These are phyloP conservation scores for Miamiensis avidus DNA, from an alignment of 169 alveolate species.

Conservation along the genomic window DNA sequence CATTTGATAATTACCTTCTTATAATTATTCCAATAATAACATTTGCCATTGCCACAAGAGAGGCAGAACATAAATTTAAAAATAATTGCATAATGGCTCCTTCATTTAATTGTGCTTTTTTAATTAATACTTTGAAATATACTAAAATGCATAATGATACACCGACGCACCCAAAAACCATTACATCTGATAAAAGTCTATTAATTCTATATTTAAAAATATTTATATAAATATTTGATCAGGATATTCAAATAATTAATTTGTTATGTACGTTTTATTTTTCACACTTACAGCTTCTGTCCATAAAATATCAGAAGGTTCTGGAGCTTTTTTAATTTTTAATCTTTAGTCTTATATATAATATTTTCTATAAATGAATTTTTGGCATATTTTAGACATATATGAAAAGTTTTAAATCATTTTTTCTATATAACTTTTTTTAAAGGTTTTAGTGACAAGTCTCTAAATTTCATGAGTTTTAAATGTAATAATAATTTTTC, in stretches of 20 bases:
- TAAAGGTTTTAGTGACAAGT: constrained; percentile 2
- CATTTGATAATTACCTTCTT: neutral
- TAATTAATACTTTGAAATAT: constrained; percentile 13
- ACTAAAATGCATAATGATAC: neutral
- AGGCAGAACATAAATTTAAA: constrained; percentile 2
- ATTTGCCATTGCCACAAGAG: constrained; percentile 25
- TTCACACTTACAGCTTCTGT: constrained; percentile 9
- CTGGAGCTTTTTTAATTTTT: constrained; percentile 32
- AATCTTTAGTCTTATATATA: neutral
- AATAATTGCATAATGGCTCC: neutral
- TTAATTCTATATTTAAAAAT: neutral
- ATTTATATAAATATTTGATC: neutral
- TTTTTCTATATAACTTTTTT: neutral
- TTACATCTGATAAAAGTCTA: neutral
- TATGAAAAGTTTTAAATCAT: neutral
- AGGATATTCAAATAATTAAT: neutral
- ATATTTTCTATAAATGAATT: neutral
- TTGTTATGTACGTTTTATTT: neutral
- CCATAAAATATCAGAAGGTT: constrained; percentile 38
- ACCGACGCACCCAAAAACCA: neutral
- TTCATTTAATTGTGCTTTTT: neutral
- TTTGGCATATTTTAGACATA: neutral
- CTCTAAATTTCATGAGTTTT: neutral
- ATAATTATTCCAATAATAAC: constrained; percentile 13
- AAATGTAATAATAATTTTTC: constrained; percentile 15